Percentiles rank a stretch among this genome's conserved stretches.
phyloP scores from a whole-genome alignment of 2,329 filamentous ascomycete species.

The Fusarium annulatum region DNA sequence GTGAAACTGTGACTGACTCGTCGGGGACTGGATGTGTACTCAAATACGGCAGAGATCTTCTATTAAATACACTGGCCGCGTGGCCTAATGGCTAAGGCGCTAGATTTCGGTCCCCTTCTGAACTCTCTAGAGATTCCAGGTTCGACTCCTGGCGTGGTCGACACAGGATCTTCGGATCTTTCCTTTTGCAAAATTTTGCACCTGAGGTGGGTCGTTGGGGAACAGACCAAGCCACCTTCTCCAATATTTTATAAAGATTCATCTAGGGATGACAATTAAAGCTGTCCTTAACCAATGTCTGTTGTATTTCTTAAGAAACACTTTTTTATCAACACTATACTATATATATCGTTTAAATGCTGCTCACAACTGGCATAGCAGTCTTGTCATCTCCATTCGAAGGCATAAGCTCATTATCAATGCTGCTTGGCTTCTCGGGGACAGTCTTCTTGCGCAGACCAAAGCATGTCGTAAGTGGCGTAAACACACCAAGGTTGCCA shows the following conservation, averaged over 20 bases:
- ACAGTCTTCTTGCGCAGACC: neutral
- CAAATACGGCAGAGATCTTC: too few relatives aligned
- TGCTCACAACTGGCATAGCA: neutral
- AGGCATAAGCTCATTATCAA: neutral
- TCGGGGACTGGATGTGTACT: too few relatives aligned
- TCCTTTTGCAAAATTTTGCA: neutral
- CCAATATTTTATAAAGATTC: neutral
- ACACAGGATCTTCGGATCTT: neutral
- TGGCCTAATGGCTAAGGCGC: slow-evolving; percentile 36
- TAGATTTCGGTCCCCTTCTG: slow-evolving; percentile 30
- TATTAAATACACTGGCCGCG: slow-evolving; percentile 21
- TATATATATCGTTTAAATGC: accelerated
- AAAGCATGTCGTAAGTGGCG: neutral
- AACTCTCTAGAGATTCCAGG: slow-evolving; percentile 35
- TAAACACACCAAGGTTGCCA: neutral
- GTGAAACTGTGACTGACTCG: too few relatives aligned
- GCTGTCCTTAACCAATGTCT: accelerated
- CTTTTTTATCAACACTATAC: accelerated
- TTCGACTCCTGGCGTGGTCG: slow-evolving; percentile 36
- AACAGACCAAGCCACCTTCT: neutral
- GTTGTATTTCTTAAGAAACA: accelerated
- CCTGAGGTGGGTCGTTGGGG: accelerated
- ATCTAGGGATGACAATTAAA: accelerated
- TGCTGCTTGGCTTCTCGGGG: neutral
- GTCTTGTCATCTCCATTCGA: neutral